Conservation (phyloP, 169 alveolate species). For the Eimeria sp. region DNA sequence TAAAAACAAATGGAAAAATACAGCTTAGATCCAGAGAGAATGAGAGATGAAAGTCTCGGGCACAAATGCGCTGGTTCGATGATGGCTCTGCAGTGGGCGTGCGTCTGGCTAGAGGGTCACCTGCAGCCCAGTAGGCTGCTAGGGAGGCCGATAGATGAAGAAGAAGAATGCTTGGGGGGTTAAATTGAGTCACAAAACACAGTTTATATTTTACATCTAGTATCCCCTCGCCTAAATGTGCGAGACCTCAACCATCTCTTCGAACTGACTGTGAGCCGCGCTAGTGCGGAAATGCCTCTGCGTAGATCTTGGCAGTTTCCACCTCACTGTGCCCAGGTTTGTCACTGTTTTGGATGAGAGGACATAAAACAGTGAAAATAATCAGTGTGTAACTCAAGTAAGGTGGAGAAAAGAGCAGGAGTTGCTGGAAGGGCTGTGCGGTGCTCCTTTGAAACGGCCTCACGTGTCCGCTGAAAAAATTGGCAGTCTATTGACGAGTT, state of each 20-base stretch:
- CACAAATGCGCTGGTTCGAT: conserved; percentile 24
- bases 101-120: conserved; percentile 54
- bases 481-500: neutral
- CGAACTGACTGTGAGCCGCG: neutral
- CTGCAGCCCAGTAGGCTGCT: neutral
- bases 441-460: neutral
- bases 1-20: neutral
- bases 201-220: neutral
- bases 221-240: neutral
- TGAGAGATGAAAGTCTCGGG: neutral
- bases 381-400: neutral
- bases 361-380: neutral
- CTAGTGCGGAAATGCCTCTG: conserved; percentile 7
- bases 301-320: neutral
- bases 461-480: neutral
- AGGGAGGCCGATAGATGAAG: neutral
- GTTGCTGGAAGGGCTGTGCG: neutral
- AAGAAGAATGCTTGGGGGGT: neutral
- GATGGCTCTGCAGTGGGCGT: conserved; percentile 22
- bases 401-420: neutral
- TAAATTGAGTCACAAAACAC: neutral
- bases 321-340: neutral
- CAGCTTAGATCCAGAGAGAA: neutral
- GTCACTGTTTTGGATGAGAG: neutral
- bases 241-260: neutral